Conservation (phyloP, 192 early-diverging fungal species). For the Rhizophagus sp. region DNA sequence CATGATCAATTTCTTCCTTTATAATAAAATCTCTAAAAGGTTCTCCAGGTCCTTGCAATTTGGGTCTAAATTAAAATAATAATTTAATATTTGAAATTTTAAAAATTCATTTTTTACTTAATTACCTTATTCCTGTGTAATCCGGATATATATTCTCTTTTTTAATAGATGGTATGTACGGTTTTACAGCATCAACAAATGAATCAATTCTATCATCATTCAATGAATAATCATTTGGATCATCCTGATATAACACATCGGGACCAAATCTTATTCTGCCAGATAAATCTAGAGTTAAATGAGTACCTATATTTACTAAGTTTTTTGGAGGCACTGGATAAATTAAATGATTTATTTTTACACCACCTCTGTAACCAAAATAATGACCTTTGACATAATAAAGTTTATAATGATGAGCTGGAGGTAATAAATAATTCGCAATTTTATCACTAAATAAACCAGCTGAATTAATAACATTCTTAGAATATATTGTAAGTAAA, state of each 20-base stretch:
- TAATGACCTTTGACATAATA: slow-evolving; percentile 83
- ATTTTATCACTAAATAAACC: slow-evolving; percentile 74
- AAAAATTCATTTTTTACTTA: not conserved
- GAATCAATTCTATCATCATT: slow-evolving; percentile 38
- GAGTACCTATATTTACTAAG: slow-evolving; percentile 71
- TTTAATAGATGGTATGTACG: slow-evolving; percentile 63
- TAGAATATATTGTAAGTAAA: slow-evolving; percentile 45
- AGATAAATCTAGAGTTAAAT: slow-evolving; percentile 77
- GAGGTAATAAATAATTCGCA: slow-evolving; percentile 39
- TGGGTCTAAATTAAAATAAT: slow-evolving; percentile 59
- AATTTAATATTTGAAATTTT: not conserved
- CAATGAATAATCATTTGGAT: slow-evolving; percentile 59
- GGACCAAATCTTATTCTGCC: slow-evolving; percentile 82
- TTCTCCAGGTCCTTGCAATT: slow-evolving; percentile 71
- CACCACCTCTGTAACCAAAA: slow-evolving; percentile 53
- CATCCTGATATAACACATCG: slow-evolving; percentile 62
- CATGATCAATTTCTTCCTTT: slow-evolving; percentile 51
- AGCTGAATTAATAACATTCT: slow-evolving; percentile 73
- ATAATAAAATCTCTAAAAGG: slow-evolving; percentile 79
- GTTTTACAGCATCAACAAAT: slow-evolving; percentile 56
- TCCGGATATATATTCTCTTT: slow-evolving; percentile 62
- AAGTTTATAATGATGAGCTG: slow-evolving; percentile 48
- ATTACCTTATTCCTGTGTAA: slow-evolving; percentile 76
- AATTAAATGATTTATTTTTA: slow-evolving; percentile 60
- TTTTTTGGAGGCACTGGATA: slow-evolving; percentile 82